Conservation (phyloP, 225 moss, liverwort and hornwort genomes). For the Rhytidiadelphus loreus region DNA sequence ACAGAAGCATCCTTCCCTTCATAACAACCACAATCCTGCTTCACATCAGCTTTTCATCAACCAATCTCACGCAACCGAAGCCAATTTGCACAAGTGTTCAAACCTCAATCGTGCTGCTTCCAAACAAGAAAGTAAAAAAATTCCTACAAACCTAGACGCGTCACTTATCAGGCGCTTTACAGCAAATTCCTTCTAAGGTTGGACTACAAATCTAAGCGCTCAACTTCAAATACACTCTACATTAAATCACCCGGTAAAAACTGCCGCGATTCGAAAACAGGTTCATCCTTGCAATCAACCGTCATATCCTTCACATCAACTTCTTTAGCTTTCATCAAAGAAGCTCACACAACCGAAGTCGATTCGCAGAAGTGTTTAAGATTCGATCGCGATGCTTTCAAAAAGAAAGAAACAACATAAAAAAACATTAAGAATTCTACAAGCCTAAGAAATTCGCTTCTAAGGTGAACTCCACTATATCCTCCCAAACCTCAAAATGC, state of each 20-base stretch:
- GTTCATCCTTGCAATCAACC: background rate
- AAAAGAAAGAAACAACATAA: background rate
- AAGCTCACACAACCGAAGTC: background rate
- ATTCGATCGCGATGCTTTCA: background rate
- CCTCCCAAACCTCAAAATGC: background rate
- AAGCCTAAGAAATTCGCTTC: background rate
- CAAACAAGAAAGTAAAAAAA: background rate
- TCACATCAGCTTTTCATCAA: background rate
- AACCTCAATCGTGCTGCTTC: background rate
- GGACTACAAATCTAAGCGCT: background rate
- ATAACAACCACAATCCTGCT: background rate
- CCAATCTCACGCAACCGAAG: background rate
- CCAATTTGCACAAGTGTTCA: background rate
- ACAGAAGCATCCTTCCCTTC: background rate
- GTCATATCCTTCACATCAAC: background rate
- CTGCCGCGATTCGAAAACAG: background rate
- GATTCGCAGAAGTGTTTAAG: background rate
- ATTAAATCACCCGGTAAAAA: background rate
- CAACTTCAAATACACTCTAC: background rate
- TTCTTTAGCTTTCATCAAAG: background rate
- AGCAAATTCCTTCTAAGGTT: background rate
- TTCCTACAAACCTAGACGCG: background rate
- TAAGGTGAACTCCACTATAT: background rate
- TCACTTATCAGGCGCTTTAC: background rate
- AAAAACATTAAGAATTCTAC: background rate